Conservation (phyloP, 306 rosid species). For the Dryas drummondii region DNA sequence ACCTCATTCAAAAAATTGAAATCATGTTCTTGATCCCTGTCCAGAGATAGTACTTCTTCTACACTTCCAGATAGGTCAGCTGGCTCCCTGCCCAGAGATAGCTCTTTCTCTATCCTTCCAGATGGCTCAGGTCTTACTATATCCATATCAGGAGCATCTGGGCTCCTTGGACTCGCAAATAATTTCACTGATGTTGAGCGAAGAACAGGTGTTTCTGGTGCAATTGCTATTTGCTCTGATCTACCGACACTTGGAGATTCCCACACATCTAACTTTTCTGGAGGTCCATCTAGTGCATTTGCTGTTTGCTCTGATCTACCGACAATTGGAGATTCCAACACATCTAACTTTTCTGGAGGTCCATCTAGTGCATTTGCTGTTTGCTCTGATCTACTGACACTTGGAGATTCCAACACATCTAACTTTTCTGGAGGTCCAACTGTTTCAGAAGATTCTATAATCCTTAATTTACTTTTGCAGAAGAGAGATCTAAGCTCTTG, state of each 20-base stretch:
- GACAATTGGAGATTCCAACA: slow-evolving; percentile 32
- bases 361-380: slow-evolving; percentile 45
- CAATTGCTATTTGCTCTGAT: slow-evolving; percentile 36
- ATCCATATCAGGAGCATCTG: slow-evolving; percentile 26
- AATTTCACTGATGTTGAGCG: slow-evolving; percentile 31
- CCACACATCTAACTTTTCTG: slow-evolving; percentile 9
- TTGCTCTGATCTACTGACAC: slow-evolving; percentile 31
- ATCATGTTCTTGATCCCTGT: slow-evolving; percentile 37
- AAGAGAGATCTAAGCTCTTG: slow-evolving; percentile 41
- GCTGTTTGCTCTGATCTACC: slow-evolving; percentile 28
- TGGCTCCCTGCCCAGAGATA: slow-evolving; percentile 3
- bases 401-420: slow-evolving; percentile 29
- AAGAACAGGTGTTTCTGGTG: slow-evolving; percentile 62
- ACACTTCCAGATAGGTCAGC: slow-evolving; percentile 26
- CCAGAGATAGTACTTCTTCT: slow-evolving; percentile 16
- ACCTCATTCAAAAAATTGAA: slow-evolving; percentile 48
- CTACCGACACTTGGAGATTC: slow-evolving; percentile 36
- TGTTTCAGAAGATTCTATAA: background rate
- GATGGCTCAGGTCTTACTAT: slow-evolving; percentile 29
- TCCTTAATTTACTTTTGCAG: slow-evolving; percentile 37
- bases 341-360: slow-evolving; percentile 10
- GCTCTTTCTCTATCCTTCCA: slow-evolving; percentile 29
- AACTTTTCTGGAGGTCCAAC: slow-evolving; percentile 11
- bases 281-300: slow-evolving; percentile 44
- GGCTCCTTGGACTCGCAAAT: slow-evolving; percentile 39